These are phyloP conservation scores for Fusarium fracticaudum DNA, from an alignment of 2,329 filamentous ascomycete species.

Conservation along the genomic window DNA sequence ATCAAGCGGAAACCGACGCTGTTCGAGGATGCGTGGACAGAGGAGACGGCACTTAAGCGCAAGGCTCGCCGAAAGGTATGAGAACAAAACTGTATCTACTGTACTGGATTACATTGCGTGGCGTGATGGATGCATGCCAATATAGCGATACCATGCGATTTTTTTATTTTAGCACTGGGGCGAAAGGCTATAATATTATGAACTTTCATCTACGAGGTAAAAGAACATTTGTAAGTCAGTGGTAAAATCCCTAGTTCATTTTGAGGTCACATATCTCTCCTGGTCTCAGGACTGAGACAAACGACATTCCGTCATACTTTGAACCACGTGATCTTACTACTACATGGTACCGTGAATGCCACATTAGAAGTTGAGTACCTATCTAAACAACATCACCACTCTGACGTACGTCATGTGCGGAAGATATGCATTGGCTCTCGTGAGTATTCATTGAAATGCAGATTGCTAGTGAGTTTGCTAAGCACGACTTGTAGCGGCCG, in stretches of 20 bases:
- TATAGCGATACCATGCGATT: conserved; percentile 22
- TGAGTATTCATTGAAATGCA: conserved; percentile 22
- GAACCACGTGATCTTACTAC: conserved; percentile 8
- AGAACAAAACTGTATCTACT: background rate
- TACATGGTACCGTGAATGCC: background rate
- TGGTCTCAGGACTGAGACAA: background rate
- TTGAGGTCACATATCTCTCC: background rate
- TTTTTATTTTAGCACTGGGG: background rate
- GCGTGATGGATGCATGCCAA: conserved; percentile 2
- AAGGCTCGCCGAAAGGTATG: conserved; percentile 31
- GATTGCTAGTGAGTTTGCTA: background rate
- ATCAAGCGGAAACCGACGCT: conserved; percentile 67
- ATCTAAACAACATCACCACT: background rate
- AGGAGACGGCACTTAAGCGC: conserved; percentile 38
- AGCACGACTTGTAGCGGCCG: conserved; percentile 67
- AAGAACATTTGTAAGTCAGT: background rate
- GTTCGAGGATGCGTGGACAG: conserved; percentile 75
- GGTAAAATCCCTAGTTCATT: background rate
- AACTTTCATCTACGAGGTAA: background rate
- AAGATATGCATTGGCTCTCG: conserved; percentile 49
- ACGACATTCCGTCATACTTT: background rate
- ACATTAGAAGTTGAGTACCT: background rate
- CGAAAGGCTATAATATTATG: background rate
- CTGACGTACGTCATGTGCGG: conserved; percentile 47
- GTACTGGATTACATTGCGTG: background rate